A percentile compares a stretch with the other conserved stretches of the same genome.
Conservation (phyloP, 192 early-diverging fungal genomes). For the Rhizophagus prolifer region DNA sequence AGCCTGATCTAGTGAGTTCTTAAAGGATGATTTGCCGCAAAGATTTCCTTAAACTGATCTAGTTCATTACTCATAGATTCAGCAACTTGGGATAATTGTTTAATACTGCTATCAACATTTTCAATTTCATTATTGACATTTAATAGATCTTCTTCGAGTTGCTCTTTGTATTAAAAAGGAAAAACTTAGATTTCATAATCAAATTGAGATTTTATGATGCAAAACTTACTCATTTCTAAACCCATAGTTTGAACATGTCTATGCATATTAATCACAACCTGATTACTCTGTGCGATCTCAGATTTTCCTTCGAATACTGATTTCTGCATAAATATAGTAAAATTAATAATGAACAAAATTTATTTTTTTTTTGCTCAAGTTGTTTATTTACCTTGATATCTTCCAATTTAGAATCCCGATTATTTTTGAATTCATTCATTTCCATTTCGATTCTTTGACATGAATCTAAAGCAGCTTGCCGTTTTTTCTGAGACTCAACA, state of each 20-base stretch:
- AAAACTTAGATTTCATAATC: neutral
- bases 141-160: slow-evolving; percentile 52
- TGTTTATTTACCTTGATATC: slow-evolving; percentile 60
- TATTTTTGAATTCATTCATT: slow-evolving; percentile 85
- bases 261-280: slow-evolving; percentile 61
- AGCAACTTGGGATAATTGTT: slow-evolving; percentile 43
- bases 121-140: slow-evolving; percentile 44
- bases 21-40: neutral
- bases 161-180: slow-evolving; percentile 40
- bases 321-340: slow-evolving; percentile 40
- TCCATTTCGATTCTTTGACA: slow-evolving; percentile 73
- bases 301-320: slow-evolving; percentile 65
- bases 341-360: slow-evolving; percentile 20
- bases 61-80: slow-evolving; percentile 41
- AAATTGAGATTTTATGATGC: neutral
- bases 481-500: slow-evolving; percentile 43
- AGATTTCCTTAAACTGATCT: neutral
- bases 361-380: neutral
- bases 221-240: slow-evolving; percentile 62
- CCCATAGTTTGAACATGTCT: slow-evolving; percentile 63
- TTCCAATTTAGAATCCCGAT: slow-evolving; percentile 88
- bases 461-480: slow-evolving; percentile 50
- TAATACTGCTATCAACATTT: slow-evolving; percentile 48
- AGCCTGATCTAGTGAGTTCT: slow-evolving; percentile 44
- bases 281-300: slow-evolving; percentile 55